Base-by-base conservation (phyloP, 2,329 filamentous ascomycete genomes). In the Didymella sp. region DNA sequence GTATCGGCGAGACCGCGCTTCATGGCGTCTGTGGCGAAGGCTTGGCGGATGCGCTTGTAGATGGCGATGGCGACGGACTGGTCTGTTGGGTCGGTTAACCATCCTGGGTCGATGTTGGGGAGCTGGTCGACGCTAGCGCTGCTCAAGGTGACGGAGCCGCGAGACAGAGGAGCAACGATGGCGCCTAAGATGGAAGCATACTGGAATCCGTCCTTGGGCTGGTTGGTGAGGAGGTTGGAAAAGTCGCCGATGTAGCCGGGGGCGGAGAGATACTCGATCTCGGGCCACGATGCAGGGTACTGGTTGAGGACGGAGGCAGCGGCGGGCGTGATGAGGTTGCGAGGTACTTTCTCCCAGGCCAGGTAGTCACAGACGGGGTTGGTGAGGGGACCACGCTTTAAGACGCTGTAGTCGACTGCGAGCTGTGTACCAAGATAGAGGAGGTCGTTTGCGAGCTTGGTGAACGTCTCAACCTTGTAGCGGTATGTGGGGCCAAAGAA, bases 121-220 rank as follows among this genome's bases (percentile, higher is more conserved):
- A 60, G 51, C 19, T 66, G 67, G 0, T 47, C 19, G 1, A 67
- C 71, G 37, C 73, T 62, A 13, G 67, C 48, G 8, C 63, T 71
- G 0, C 54, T n/a, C 22, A 78, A 70, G 0, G 70, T 72, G n/a
- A 79, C 65, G 22, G 60, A 72, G 3, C 76, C 77, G 1, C 73
- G 70, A 2, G 72, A 76, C 1, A 74, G 53, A 0, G 77, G 73
- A 0, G 73, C 63, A 9, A 75, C 60, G 3, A 79, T 54, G 0
- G 70, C 64, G 11, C 56, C 69, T 0, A 68, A 42, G 25, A 78
- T 71, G 1, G 69, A 68, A 4, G 71, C 76, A 37, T 75, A 75
- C 28, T 76, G 64, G 15, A 66, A 67, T 6, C 64, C 61, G 21
- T 69, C 64, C 9, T 67, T 63, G 2, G 72, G 70, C 27, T 70